Evolutionary conservation across 164 flowering plant species (phyloP).

Genomic region (Magnolia sinica): DNA sequence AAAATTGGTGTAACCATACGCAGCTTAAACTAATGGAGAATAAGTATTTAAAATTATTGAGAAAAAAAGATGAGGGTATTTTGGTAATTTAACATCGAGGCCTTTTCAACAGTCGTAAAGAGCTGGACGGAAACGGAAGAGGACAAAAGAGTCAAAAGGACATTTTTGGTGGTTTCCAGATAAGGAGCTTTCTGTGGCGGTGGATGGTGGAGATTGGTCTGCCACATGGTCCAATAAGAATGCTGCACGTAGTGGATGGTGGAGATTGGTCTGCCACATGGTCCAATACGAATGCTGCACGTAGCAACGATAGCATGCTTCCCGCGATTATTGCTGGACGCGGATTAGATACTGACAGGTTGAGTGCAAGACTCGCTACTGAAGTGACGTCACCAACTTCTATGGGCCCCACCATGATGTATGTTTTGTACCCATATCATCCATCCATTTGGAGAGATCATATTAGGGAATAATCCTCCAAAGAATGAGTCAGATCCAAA

Average conservation of each 20-base stretch:
- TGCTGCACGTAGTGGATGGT: not conserved
- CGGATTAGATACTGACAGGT: too few relatives aligned
- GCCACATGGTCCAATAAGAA: not conserved
- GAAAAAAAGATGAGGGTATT: not conserved
- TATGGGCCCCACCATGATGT: too few relatives aligned
- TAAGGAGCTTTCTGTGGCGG: not conserved
- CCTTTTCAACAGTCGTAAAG: not conserved
- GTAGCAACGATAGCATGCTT: too few relatives aligned
- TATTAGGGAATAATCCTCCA: too few relatives aligned
- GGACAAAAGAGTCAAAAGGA: constrained; percentile 7
- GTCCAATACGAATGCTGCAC: not conserved
- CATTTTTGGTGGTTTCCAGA: not conserved
- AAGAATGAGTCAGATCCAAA: too few relatives aligned
- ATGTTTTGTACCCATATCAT: too few relatives aligned
- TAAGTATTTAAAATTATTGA: not conserved
- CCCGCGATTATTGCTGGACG: too few relatives aligned
- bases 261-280: not conserved
- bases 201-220: not conserved
- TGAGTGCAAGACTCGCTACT: too few relatives aligned
- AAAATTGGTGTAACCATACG: not conserved
- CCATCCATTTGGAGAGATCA: too few relatives aligned
- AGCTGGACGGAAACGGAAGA: not conserved
- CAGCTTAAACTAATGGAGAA: not conserved
- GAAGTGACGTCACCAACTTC: too few relatives aligned
- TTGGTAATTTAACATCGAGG: not conserved